These are phyloP conservation scores for Naganishia kalamii DNA, from an alignment of 768 basidiomycete species.

Conservation along the genomic window DNA sequence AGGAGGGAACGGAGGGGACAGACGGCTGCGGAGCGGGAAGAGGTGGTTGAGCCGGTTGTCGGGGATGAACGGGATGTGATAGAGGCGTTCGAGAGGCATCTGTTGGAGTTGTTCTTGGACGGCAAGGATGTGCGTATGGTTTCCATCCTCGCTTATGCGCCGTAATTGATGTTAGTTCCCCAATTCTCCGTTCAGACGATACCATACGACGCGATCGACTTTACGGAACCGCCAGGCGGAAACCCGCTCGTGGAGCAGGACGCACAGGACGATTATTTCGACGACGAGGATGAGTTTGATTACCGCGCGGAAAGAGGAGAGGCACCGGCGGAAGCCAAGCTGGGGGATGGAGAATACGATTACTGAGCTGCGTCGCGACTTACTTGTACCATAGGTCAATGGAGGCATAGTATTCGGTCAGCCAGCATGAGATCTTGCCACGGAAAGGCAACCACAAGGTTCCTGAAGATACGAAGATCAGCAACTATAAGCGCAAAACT, in stretches of 20 bases:
- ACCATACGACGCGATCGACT: constrained; percentile 38
- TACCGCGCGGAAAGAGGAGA: constrained; percentile 18
- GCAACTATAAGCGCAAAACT: too few species aligned
- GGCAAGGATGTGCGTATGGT: constrained; percentile 41
- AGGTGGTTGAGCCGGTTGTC: constrained; percentile 7
- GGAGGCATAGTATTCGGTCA: background rate
- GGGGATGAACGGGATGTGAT: constrained; percentile 26
- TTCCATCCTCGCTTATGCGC: background rate
- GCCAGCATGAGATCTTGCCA: too few species aligned
- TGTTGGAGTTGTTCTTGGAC: constrained; percentile 43
- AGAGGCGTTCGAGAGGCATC: constrained; percentile 34
- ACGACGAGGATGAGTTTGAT: constrained; percentile 32
- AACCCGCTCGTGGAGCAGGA: constrained; percentile 35
- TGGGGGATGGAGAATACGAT: constrained; percentile 23
- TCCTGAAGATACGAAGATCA: too few species aligned
- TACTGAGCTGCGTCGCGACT: constrained; percentile 7
- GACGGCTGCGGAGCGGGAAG: constrained; percentile 27
- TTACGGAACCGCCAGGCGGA: constrained; percentile 33
- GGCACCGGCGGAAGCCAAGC: background rate
- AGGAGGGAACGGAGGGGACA: constrained; percentile 25
- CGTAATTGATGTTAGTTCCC: background rate
- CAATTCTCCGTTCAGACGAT: constrained; percentile 31
- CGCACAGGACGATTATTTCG: constrained; percentile 41
- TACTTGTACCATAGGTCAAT: background rate
- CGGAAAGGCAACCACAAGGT: too few species aligned